Conservation (phyloP, 2,329 filamentous ascomycete species). For the Orbilia oligospora region DNA sequence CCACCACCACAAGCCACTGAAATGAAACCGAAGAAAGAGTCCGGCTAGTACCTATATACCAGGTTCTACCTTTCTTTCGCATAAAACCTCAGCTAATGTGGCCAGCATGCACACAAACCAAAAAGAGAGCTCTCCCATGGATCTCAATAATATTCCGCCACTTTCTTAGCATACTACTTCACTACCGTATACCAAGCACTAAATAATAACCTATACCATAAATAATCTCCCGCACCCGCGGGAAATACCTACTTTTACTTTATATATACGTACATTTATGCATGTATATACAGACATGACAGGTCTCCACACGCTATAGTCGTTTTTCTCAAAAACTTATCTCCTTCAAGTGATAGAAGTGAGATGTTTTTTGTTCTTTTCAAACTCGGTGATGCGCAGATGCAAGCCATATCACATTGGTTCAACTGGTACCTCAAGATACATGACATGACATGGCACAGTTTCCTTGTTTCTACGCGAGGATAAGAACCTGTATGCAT, state of each 20-base stretch:
- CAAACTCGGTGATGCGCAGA: background rate
- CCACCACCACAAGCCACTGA: conserved; percentile 14
- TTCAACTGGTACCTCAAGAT: conserved; percentile 1
- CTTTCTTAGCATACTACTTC: background rate
- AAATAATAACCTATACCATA: background rate
- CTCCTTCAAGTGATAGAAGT: conserved; percentile 41
- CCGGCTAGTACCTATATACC: conserved; percentile 5
- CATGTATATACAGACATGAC: background rate
- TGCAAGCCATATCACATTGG: conserved; percentile 46
- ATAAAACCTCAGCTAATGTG: conserved; percentile 1
- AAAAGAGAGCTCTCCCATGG: conserved; percentile 46
- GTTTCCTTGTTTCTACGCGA: conserved; percentile 17
- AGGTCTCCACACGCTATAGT: conserved; percentile 6
- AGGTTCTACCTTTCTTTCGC: conserved; percentile 6
- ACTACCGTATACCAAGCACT: no score
- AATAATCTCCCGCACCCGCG: background rate
- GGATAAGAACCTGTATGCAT: no score
- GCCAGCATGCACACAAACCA: background rate
- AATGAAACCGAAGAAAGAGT: conserved; percentile 4
- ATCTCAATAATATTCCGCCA: conserved; percentile 7
- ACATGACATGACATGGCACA: background rate
- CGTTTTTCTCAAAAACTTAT: conserved; percentile 22
- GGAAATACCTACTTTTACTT: conserved; percentile 3
- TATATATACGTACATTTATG: background rate
- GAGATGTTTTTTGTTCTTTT: no score